phyloP scores from a whole-genome alignment of 768 basidiomycete species.

The Rhodotorula diobovata region DNA sequence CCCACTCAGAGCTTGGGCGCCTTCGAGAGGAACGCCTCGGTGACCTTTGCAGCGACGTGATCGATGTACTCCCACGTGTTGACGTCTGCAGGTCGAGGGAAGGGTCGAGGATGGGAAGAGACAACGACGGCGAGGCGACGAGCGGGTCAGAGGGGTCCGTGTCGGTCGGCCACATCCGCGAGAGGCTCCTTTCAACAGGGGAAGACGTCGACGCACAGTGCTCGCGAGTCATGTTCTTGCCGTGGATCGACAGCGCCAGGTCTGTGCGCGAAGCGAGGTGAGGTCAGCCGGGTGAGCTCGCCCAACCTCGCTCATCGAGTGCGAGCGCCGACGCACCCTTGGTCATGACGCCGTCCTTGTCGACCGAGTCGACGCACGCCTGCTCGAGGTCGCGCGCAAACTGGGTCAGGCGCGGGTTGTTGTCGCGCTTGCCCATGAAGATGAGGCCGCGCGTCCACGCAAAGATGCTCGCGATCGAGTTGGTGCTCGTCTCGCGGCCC shows the following conservation, averaged over 20 bases:
- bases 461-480: slow-evolving; percentile 97
- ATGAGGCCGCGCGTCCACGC: slow-evolving; percentile 95
- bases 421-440: slow-evolving; percentile 78
- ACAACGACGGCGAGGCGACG: too few relatives aligned
- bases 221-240: slow-evolving; percentile 55
- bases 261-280: slow-evolving; percentile 50
- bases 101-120: not conserved
- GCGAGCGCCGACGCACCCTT: slow-evolving; percentile 7
- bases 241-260: slow-evolving; percentile 87
- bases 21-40: slow-evolving; percentile 19
- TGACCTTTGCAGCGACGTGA: slow-evolving; percentile 18
- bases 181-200: too few relatives aligned
- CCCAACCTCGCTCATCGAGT: not conserved
- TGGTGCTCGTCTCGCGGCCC: slow-evolving; percentile 95
- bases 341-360: slow-evolving; percentile 39
- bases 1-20: slow-evolving; percentile 16
- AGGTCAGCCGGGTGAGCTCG: not conserved
- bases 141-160: not conserved
- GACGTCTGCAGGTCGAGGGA: not conserved
- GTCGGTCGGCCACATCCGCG: too few relatives aligned
- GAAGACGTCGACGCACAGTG: not conserved
- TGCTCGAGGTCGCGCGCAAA: slow-evolving; percentile 79
- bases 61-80: not conserved
- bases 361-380: slow-evolving; percentile 77
- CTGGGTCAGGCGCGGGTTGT: slow-evolving; percentile 63